These are phyloP conservation scores for Diaporthe sp. DNA, from an alignment of 2,329 filamentous ascomycete species.

Conservation along the genomic window DNA sequence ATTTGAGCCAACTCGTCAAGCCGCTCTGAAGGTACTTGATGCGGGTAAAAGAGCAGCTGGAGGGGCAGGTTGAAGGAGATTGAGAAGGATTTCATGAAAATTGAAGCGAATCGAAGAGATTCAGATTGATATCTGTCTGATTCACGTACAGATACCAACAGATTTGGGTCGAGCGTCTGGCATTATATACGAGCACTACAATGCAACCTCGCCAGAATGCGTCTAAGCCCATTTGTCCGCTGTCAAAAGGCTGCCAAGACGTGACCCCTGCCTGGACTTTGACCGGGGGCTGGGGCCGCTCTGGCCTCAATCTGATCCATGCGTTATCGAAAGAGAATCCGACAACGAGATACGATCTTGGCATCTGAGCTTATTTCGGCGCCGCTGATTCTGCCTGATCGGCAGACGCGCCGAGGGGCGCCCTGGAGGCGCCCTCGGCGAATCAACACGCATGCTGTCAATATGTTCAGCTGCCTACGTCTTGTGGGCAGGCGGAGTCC, in stretches of 20 bases:
- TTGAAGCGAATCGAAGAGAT: neutral
- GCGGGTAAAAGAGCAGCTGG: neutral
- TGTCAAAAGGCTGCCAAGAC: neutral
- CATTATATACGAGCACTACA: neutral
- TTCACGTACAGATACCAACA: too few species aligned
- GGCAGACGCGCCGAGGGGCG: neutral
- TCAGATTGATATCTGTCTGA: neutral
- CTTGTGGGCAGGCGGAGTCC: neutral
- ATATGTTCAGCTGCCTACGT: neutral
- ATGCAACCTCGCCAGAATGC: neutral
- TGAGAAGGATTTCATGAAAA: neutral
- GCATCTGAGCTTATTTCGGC: neutral
- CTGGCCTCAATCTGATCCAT: neutral
- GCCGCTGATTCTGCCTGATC: conserved; percentile 7
- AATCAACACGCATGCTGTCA: neutral
- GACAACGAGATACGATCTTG: conserved; percentile 4
- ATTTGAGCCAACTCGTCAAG: neutral
- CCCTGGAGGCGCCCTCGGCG: neutral
- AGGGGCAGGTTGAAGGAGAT: neutral
- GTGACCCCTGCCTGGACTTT: neutral
- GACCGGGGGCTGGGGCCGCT: neutral
- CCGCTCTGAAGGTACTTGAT: neutral
- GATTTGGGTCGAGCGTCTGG: neutral
- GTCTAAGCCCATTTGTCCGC: neutral
- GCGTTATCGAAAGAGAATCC: conserved; percentile 16